Evolutionary conservation across 2,329 filamentous ascomycete species (phyloP), one percentile per base, ranked within the genome.

Genomic region (Plenodomus biglobosus): DNA sequence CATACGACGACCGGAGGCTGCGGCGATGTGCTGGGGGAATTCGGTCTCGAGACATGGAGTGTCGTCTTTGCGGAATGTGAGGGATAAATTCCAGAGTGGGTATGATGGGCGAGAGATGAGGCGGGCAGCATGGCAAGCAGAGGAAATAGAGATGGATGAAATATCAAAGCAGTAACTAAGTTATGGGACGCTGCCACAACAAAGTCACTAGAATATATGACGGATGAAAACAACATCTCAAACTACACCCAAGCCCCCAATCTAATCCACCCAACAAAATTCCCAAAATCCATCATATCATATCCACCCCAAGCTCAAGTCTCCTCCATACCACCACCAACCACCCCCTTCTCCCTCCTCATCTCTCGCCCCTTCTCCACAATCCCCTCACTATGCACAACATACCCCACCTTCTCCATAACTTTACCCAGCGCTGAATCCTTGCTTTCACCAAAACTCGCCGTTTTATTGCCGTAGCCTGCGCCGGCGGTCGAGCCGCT

Each of bases 361-460:
- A 79, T 82, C 59, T 69, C 72, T 7, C 69, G 66, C 3, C 81
- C 82, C 68, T 78, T 80, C 56, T 76, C 67, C 45, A 72, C 72
- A 11, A 84, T 47, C 37, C 68, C 71, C 15, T 77, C 72, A 56
- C 74, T 81, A 44, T 77, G 68, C 52, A 85, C 57, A 41, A 79
- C 58, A 11, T 69, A 65, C 8, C 81, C 80, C 5, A 76, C 78
- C 74, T 83, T 84, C 71, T 85, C 80, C 66, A 85, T 71, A 19
- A 85, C 47, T 70, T 81, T 84, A 39, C 82, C 82, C 18, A 81
- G 44, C 15, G 75, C 76, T 42, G 78, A 80, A 61, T 80, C 77
- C 60, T 39, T 17, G 1, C 22, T 24, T 8, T 17, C 42, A 20
- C 43, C 42, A 50, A 66, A 66, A 5, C 50, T 46, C 21, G 61